Evolutionary conservation across 1,139 yeast species (phyloP).

Genomic region (Taphrina deformans): DNA sequence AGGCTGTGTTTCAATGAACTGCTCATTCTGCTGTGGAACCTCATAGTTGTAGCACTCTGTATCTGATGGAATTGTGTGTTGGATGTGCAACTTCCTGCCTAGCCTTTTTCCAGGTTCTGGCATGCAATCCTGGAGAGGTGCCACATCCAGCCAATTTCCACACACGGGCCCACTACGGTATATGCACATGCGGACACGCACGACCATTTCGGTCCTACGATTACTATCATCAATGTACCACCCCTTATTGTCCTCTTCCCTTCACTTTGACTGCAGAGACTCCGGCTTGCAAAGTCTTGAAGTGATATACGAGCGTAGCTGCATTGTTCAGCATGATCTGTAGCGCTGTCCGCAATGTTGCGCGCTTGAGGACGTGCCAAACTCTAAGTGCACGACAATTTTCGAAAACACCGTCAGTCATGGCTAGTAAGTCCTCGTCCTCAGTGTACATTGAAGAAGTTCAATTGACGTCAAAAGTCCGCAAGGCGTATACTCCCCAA

Average conservation of each 20-base stretch:
- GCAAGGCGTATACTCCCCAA: slow-evolving; percentile 55
- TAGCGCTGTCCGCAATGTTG: not conserved
- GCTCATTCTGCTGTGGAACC: too few relatives aligned
- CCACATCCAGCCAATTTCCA: not conserved
- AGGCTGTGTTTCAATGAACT: too few relatives aligned
- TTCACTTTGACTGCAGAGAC: too few relatives aligned
- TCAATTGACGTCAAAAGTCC: not conserved
- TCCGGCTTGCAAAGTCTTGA: too few relatives aligned
- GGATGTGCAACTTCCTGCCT: too few relatives aligned
- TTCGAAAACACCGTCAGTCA: not conserved
- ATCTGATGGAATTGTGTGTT: not conserved
- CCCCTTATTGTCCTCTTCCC: too few relatives aligned
- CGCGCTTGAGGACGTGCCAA: not conserved
- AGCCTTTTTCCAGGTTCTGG: too few relatives aligned
- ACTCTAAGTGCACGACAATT: not conserved
- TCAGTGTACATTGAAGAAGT: not conserved
- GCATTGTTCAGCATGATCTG: not conserved
- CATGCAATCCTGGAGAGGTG: too few relatives aligned
- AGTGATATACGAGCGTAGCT: too few relatives aligned
- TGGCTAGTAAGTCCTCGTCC: not conserved
- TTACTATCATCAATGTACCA: too few relatives aligned
- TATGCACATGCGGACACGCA: not conserved
- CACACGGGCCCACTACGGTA: not conserved
- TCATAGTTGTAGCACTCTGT: not conserved
- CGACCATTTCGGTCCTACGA: too few relatives aligned